Evolutionary conservation across 2,329 filamentous ascomycete species (phyloP).

Genomic region (Ophiognomonia clavigignenti-juglandacearum): DNA sequence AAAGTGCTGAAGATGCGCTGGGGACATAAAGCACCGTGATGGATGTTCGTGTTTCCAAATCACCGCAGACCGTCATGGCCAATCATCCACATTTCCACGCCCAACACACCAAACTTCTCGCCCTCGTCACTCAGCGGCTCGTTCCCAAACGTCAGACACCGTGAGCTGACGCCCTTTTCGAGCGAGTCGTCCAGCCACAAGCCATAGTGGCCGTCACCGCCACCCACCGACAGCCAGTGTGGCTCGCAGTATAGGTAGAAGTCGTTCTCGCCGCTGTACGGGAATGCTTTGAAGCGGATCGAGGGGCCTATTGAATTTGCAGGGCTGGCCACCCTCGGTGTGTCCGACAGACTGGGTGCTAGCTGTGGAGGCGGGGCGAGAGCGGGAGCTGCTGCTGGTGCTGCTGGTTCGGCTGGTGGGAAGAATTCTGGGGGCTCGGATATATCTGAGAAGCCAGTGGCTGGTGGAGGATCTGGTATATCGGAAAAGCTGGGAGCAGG

Average conservation of each 20-base stretch:
- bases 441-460: not conserved
- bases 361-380: not conserved
- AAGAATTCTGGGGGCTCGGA: no score
- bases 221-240: constrained; percentile 80
- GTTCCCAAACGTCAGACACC: constrained; percentile 90
- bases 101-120: constrained; percentile 83
- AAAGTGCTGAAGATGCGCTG: not conserved
- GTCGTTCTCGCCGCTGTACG: constrained; percentile 92
- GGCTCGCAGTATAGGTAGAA: constrained; percentile 93
- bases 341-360: not conserved
- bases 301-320: constrained; percentile 58
- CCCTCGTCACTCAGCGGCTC: constrained; percentile 91
- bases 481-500: constrained; percentile 10
- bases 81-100: constrained; percentile 91
- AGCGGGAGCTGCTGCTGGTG: not conserved
- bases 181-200: constrained; percentile 88
- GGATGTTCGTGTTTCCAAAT: not conserved
- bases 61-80: constrained; percentile 39
- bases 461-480: constrained; percentile 19
- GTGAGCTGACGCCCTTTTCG: constrained; percentile 75
- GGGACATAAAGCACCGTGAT: not conserved
- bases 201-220: constrained; percentile 84
- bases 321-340: constrained; percentile 17
- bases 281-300: constrained; percentile 95
- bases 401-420: no score